Evolutionary conservation across 768 basidiomycete species (phyloP).

Genomic region (Pleurotus platypus): DNA sequence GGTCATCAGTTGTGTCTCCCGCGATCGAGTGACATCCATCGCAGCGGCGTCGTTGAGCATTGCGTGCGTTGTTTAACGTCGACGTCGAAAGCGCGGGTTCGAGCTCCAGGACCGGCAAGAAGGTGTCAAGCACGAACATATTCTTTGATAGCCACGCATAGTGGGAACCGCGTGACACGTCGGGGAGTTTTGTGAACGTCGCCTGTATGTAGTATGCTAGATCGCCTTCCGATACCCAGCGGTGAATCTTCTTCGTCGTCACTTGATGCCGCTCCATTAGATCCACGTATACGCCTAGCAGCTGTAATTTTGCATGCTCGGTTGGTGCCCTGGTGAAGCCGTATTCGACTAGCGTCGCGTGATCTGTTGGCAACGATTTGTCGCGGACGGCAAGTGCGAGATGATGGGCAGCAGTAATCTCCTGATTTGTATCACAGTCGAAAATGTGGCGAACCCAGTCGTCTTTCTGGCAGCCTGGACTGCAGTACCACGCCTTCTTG

Average conservation of each 20-base stretch:
- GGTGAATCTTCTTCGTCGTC: neutral
- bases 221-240: neutral
- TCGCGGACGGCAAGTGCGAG: constrained; percentile 22
- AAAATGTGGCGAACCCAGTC: constrained; percentile 30
- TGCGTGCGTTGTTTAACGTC: neutral
- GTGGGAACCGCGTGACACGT: neutral
- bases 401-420: constrained; percentile 27
- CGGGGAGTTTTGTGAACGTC: neutral
- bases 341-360: constrained; percentile 29
- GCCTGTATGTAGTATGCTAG: no score
- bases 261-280: neutral
- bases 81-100: neutral
- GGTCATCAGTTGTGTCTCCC: neutral
- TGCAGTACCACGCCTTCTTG: constrained; percentile 29
- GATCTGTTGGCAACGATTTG: constrained; percentile 24
- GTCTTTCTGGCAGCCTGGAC: constrained; percentile 21
- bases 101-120: neutral
- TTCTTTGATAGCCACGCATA: neutral
- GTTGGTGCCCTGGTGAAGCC: neutral
- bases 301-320: neutral
- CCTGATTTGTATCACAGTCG: constrained; percentile 21
- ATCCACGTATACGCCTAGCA: neutral
- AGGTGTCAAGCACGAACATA: neutral
- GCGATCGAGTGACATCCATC: neutral
- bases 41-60: neutral